Evolutionary conservation across 2,329 filamentous ascomycete species (phyloP), one percentile per base, ranked within the genome.

Genomic region (Verticillium nonalfalfae): DNA sequence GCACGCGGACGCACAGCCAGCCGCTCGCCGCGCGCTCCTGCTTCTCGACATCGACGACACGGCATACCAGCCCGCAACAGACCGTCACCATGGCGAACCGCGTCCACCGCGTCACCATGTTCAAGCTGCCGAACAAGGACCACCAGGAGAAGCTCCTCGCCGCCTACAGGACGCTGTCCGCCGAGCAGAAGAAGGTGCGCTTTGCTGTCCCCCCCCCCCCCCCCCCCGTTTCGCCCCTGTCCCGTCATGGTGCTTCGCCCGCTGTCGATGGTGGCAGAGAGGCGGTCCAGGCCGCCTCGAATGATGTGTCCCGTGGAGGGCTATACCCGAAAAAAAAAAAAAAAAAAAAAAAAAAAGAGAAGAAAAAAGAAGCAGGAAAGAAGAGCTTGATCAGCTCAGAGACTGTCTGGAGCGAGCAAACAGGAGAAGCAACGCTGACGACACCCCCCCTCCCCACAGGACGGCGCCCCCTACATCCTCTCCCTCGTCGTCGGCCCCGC

Each of bases 381-480:
- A 56, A 26, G 52, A 55, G 31, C 26, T 4, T 26, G 11, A 35
- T 34, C 14, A 3, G 18, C 11, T 7, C 13, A 18, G 21, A 34
- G 10, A 15, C 40, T 9, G 40, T 15, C 35, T 36, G 5, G 4
- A 36, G 35, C 35, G 7, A 52, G 3, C 15, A n/a, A 52, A 52
- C n/a, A n/a, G n/a, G n/a, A n/a, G n/a, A n/a, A n/a, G 7, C 21
- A 3, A 52, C 26, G 26, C 56, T 58, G 14, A 15, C 59, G 15
- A n/a, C n/a, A n/a, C n/a, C n/a, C n/a, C n/a, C n/a, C n/a, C n/a
- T n/a, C 15, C 7, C 9, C 13, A n/a, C 60, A 91, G 89, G 82
- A 90, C 68, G 88, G 87, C 64, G 86, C 89, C 71, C 86, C 86
- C 1, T 92, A 91, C 72, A 89, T 92, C 66, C 73, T 86, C 55